Percentiles rank a stretch among this genome's conserved stretches.
These are phyloP conservation scores for Hyphodiscus sp. DNA, from an alignment of 2,329 filamentous ascomycete genomes.

Conservation along the genomic window DNA sequence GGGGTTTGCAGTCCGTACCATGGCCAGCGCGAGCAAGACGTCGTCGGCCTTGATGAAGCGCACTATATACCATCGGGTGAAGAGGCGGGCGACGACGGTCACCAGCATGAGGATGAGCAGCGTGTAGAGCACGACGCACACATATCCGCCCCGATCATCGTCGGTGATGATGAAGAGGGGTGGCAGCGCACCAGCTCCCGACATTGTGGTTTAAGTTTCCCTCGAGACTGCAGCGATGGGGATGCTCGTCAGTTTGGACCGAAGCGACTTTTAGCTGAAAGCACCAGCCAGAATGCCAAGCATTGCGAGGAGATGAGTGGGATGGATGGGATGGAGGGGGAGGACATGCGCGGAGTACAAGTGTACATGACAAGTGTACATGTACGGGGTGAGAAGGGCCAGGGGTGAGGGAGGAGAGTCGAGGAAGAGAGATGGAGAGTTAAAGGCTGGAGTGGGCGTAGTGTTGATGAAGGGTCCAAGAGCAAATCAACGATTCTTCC, in stretches of 20 bases:
- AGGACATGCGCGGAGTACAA: too few species aligned
- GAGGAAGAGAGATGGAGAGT: too few species aligned
- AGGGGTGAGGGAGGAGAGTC: too few species aligned
- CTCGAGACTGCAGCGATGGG: background rate
- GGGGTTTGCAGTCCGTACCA: background rate
- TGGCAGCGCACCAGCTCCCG: constrained; percentile 1
- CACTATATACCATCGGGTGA: constrained; percentile 2
- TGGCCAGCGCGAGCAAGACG: constrained; percentile 1
- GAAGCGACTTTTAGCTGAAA: background rate
- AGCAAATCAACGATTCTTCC: background rate
- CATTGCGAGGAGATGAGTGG: background rate
- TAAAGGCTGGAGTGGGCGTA: too few species aligned
- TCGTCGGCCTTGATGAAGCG: constrained; percentile 2
- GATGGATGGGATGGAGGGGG: background rate
- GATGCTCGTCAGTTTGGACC: background rate
- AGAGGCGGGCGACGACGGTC: background rate
- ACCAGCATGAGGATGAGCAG: constrained; percentile 1
- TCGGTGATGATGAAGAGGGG: constrained; percentile 4
- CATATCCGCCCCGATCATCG: background rate
- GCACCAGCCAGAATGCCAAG: background rate
- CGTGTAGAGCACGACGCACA: background rate
- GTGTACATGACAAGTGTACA: too few species aligned
- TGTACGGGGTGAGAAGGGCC: too few species aligned
- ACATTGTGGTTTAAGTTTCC: background rate
- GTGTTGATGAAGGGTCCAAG: too few species aligned